These are phyloP conservation scores for Acaromyces ingoldii DNA, from an alignment of 1,284 basidiomycete genomes.

Conservation along the genomic window DNA sequence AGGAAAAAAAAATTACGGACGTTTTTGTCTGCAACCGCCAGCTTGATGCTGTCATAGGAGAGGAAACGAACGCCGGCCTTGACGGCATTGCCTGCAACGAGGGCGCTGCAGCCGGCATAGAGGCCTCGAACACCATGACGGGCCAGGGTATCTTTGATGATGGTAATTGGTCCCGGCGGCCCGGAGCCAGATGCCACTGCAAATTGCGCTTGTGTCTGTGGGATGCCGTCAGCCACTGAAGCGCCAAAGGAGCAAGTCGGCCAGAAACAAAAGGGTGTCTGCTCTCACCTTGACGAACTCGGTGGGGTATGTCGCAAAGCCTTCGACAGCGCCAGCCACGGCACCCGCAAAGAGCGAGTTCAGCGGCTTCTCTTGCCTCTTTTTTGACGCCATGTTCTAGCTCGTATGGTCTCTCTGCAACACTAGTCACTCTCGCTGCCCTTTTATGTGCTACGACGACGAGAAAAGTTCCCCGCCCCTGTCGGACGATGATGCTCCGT, in stretches of 20 bases:
- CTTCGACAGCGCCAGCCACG: slow-evolving; percentile 85
- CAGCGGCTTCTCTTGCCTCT: slow-evolving; percentile 18
- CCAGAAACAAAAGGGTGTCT: not conserved
- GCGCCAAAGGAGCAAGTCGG: not conserved
- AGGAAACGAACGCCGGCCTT: slow-evolving; percentile 84
- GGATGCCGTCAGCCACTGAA: too few relatives aligned
- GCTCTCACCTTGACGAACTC: slow-evolving; percentile 69
- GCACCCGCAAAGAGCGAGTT: slow-evolving; percentile 63
- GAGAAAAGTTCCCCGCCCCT: too few relatives aligned
- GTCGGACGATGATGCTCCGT: too few relatives aligned
- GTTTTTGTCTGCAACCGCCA: slow-evolving; percentile 49
- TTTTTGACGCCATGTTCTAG: slow-evolving; percentile 4
- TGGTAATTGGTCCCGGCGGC: slow-evolving; percentile 40
- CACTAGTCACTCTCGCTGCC: too few relatives aligned
- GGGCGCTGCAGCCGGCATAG: slow-evolving; percentile 25
- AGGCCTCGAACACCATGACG: slow-evolving; percentile 35
- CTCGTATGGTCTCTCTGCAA: too few relatives aligned
- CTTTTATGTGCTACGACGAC: too few relatives aligned
- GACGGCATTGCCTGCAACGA: slow-evolving; percentile 25
- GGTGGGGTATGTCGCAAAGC: slow-evolving; percentile 68
- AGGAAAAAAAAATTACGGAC: slow-evolving; percentile 61
- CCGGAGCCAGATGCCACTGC: slow-evolving; percentile 26
- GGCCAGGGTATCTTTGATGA: slow-evolving; percentile 34
- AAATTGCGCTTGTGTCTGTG: slow-evolving; percentile 56
- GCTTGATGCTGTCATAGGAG: slow-evolving; percentile 87